Conservation (phyloP, 441 rosid species). For the Adansonia madagascariensis region DNA sequence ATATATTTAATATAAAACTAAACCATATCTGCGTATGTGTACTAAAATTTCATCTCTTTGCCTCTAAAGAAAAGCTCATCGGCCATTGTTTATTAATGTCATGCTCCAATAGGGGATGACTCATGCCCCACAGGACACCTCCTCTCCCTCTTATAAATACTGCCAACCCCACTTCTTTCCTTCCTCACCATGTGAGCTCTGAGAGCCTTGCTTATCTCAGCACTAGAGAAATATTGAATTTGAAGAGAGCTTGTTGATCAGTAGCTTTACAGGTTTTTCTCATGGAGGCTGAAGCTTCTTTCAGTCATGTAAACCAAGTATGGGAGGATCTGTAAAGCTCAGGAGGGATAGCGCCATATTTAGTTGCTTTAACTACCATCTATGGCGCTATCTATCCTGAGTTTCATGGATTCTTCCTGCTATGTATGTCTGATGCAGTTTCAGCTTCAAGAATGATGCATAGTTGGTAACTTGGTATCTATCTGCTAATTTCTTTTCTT, state of each 20-base stretch:
- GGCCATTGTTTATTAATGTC: not conserved
- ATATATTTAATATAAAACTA: too few relatives aligned
- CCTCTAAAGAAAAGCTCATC: too few relatives aligned
- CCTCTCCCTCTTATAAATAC: slow-evolving; percentile 40
- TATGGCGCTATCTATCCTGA: slow-evolving; percentile 72
- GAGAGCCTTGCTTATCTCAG: not conserved
- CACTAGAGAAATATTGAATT: not conserved
- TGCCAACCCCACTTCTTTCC: slow-evolving; percentile 14
- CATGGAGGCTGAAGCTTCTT: not conserved
- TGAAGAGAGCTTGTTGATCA: not conserved
- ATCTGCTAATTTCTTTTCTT: slow-evolving; percentile 7
- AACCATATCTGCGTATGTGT: too few relatives aligned
- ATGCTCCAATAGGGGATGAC: slow-evolving; percentile 16
- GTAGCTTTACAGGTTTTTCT: not conserved
- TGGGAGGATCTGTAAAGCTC: slow-evolving; percentile 63
- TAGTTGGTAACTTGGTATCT: not conserved
- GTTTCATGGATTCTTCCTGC: slow-evolving; percentile 53
- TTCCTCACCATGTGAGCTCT: slow-evolving; percentile 23
- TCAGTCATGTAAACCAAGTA: slow-evolving; percentile 18
- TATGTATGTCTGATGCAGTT: not conserved
- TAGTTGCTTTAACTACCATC: not conserved
- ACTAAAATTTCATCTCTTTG: too few relatives aligned
- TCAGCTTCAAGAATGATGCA: slow-evolving; percentile 20
- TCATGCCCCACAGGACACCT: not conserved
- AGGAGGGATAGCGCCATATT: slow-evolving; percentile 78